These are phyloP conservation scores for Selaginella moellendorffii DNA, from an alignment of 75 land plant species.

Conservation along the genomic window DNA sequence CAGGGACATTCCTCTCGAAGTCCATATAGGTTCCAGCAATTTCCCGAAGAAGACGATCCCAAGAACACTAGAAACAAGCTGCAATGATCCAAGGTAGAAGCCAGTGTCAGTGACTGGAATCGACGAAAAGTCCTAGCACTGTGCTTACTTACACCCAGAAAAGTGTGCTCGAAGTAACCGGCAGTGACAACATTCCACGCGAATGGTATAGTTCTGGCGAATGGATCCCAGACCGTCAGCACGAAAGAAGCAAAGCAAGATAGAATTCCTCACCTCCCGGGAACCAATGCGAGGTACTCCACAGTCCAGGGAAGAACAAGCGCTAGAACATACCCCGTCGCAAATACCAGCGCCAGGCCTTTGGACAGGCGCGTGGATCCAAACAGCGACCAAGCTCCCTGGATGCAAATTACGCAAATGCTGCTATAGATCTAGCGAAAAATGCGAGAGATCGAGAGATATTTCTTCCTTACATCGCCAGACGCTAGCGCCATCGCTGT, in stretches of 20 bases:
- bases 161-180: constrained; percentile 65
- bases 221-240: too few relatives aligned
- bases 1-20: constrained; percentile 74
- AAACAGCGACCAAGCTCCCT: neutral
- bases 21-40: constrained; percentile 88
- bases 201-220: constrained; percentile 85
- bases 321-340: neutral
- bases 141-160: constrained; percentile 46
- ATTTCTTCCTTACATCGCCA: too few relatives aligned
- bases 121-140: neutral
- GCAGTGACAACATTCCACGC: constrained; percentile 89
- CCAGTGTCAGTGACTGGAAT: neutral
- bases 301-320: neutral
- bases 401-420: too few relatives aligned
- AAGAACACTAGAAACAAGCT: constrained; percentile 51
- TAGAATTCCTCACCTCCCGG: too few relatives aligned
- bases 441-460: too few relatives aligned
- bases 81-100: constrained; percentile 8
- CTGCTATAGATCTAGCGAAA: too few relatives aligned
- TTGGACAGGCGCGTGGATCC: neutral
- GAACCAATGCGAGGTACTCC: too few relatives aligned
- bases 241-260: neutral
- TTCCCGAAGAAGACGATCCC: constrained; percentile 74
- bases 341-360: neutral
- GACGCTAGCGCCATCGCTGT: too few relatives aligned